Conservation (phyloP, 352 stramenopile genomes). For the Pythium myriotylum region DNA sequence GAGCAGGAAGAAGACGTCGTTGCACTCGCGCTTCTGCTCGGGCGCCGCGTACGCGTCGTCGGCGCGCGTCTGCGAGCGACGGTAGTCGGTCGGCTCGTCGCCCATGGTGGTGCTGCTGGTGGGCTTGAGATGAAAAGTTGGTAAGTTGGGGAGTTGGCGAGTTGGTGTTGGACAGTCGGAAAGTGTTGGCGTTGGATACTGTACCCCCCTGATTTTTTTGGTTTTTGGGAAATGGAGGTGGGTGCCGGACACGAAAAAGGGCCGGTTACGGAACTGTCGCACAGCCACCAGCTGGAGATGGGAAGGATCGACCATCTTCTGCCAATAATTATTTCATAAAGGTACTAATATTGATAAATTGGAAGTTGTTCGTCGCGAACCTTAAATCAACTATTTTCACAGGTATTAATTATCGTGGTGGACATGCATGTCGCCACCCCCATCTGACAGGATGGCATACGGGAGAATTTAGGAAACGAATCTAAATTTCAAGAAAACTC, state of each 20-base stretch:
- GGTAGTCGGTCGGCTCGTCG: conserved; percentile 13
- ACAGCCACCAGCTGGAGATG: neutral
- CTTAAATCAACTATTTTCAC: too few relatives aligned
- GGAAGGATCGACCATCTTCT: too few relatives aligned
- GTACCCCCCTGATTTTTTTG: neutral
- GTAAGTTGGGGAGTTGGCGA: neutral
- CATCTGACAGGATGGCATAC: too few relatives aligned
- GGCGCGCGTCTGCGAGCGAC: conserved; percentile 18
- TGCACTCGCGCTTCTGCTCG: conserved; percentile 32
- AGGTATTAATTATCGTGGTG: too few relatives aligned
- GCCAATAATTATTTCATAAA: neutral
- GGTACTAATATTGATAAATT: neutral
- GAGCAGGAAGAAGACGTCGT: conserved; percentile 43
- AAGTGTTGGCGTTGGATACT: neutral
- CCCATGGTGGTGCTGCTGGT: conserved; percentile 9
- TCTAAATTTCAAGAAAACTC: too few relatives aligned
- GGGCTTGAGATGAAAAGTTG: neutral
- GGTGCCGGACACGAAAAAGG: neutral
- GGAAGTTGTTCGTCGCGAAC: too few relatives aligned
- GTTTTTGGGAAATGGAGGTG: neutral
- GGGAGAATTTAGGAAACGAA: too few relatives aligned
- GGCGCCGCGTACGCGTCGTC: conserved; percentile 21
- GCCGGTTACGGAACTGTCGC: neutral
- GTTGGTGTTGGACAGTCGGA: neutral
- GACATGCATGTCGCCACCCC: too few relatives aligned